Percentiles rank a stretch among this genome's conserved stretches.
Conservation (phyloP, 2,329 filamentous ascomycete species). For the Ascochyta viciae-villosae region DNA sequence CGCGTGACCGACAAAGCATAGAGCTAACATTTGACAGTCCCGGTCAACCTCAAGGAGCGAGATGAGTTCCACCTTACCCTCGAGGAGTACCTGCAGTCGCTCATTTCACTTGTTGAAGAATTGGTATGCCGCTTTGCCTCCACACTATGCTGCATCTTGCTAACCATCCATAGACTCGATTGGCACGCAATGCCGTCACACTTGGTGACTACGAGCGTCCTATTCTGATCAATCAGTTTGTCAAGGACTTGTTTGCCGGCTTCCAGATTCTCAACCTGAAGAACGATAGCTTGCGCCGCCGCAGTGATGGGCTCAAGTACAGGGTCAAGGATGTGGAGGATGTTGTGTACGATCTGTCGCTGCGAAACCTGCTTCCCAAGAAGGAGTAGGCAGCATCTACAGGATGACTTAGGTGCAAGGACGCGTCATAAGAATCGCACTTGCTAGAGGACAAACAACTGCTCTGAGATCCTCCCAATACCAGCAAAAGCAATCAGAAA, state of each 20-base stretch:
- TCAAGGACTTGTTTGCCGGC: conserved; percentile 93
- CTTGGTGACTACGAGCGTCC: conserved; percentile 87
- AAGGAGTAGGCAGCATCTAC: conserved; percentile 22
- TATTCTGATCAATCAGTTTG: conserved; percentile 85
- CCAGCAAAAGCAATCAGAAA: not conserved
- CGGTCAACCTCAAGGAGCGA: conserved; percentile 86
- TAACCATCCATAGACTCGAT: conserved; percentile 64
- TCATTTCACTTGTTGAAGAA: conserved; percentile 89
- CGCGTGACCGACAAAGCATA: not conserved
- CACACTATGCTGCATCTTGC: not conserved
- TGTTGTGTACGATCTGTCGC: conserved; percentile 91
- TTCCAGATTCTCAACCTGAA: conserved; percentile 98
- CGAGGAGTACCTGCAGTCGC: conserved; percentile 91
- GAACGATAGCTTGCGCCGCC: conserved; percentile 87
- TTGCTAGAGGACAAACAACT: not conserved
- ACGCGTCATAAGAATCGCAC: not conserved
- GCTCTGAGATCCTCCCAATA: not conserved
- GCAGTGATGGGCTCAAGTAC: conserved; percentile 95
- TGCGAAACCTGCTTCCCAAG: conserved; percentile 75
- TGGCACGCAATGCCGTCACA: conserved; percentile 94
- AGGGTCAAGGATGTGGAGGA: conserved; percentile 98
- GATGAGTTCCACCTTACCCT: conserved; percentile 96
- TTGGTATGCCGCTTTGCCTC: conserved; percentile 58
- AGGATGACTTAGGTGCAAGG: not conserved
- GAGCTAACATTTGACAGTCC: conserved; percentile 63